Evolutionary conservation across 768 basidiomycete species (phyloP).

Genomic region (Sarcodon aspratus): DNA sequence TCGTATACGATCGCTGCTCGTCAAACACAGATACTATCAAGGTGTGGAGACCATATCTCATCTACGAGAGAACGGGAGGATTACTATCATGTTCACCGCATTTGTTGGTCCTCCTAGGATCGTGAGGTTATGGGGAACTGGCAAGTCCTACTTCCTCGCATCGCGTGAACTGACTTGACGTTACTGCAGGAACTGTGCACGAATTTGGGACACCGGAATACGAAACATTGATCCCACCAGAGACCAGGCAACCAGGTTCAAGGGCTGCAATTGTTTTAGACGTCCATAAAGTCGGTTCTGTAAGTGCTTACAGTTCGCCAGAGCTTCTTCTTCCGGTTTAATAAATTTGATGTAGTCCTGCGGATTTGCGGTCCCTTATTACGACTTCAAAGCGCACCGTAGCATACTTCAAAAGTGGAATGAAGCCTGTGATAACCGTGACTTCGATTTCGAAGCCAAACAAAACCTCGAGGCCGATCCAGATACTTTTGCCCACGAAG

Average conservation of each 20-base stretch:
- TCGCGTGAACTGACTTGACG: not conserved
- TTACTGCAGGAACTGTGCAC: conserved; percentile 35
- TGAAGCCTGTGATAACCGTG: conserved; percentile 29
- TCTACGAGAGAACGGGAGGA: conserved; percentile 49
- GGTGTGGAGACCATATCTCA: conserved; percentile 51
- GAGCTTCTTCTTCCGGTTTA: not conserved
- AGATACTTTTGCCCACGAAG: conserved; percentile 19
- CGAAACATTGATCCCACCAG: conserved; percentile 33
- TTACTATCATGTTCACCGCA: conserved; percentile 50
- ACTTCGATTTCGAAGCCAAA: conserved; percentile 17
- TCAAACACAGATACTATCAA: conserved; percentile 8
- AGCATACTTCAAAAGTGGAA: conserved; percentile 36
- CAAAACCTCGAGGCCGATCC: conserved; percentile 2
- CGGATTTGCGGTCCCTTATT: conserved; percentile 53
- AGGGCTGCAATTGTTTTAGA: conserved; percentile 51
- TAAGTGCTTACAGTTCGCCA: conserved; percentile 12
- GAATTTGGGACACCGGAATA: conserved; percentile 58
- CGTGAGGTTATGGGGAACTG: conserved; percentile 45
- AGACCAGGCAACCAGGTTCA: conserved; percentile 40
- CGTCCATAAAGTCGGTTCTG: conserved; percentile 45
- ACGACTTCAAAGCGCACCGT: conserved; percentile 44
- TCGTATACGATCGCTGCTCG: not conserved
- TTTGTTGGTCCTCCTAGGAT: conserved; percentile 52
- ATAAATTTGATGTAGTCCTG: conserved; percentile 40
- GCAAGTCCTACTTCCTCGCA: conserved; percentile 16